A percentile compares a stretch with the other conserved stretches of the same genome.
Evolutionary conservation across 768 basidiomycete genomes (phyloP).

Genomic region (Paxillus rubicundulus): DNA sequence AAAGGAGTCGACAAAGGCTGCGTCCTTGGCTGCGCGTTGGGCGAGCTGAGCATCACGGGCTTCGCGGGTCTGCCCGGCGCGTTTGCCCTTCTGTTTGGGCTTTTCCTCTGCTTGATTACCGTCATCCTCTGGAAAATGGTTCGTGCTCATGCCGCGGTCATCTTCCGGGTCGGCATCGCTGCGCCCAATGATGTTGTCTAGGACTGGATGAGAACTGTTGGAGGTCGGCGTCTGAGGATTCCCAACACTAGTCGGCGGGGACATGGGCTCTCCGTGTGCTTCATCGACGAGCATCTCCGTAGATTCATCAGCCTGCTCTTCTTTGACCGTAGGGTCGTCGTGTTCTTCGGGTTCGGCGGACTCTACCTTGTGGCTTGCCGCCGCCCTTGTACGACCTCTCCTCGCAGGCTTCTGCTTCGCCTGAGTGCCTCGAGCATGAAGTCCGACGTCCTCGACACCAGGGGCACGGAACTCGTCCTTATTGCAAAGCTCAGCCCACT

Average conservation of each 20-base stretch:
- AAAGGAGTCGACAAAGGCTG: conserved; percentile 66
- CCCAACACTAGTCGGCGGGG: conserved; percentile 27
- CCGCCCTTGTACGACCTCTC: conserved; percentile 44
- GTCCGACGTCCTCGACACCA: conserved; percentile 64
- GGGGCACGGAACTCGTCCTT: conserved; percentile 74
- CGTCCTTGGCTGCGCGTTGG: conserved; percentile 41
- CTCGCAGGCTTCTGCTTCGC: conserved; percentile 33
- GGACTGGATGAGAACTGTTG: conserved; percentile 6
- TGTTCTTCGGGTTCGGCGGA: conserved; percentile 43
- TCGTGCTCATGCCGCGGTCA: conserved; percentile 5
- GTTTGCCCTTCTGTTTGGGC: conserved; percentile 41
- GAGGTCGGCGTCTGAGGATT: conserved; percentile 21
- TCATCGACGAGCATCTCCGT: conserved; percentile 4
- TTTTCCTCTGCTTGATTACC: conserved; percentile 35
- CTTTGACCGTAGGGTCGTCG: conserved; percentile 37
- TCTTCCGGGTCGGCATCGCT: conserved; percentile 16
- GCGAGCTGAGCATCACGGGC: conserved; percentile 50
- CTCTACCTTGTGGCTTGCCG: conserved; percentile 37
- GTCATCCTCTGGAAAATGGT: conserved; percentile 7
- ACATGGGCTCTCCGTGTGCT: conserved; percentile 18
- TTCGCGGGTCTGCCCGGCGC: conserved; percentile 39
- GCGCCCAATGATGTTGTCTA: not conserved
- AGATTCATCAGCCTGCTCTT: conserved; percentile 36
- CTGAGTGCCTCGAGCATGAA: conserved; percentile 44
- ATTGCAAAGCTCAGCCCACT: conserved; percentile 78